Base-by-base conservation (phyloP, 306 rosid genomes). In the Castanea sativa region DNA sequence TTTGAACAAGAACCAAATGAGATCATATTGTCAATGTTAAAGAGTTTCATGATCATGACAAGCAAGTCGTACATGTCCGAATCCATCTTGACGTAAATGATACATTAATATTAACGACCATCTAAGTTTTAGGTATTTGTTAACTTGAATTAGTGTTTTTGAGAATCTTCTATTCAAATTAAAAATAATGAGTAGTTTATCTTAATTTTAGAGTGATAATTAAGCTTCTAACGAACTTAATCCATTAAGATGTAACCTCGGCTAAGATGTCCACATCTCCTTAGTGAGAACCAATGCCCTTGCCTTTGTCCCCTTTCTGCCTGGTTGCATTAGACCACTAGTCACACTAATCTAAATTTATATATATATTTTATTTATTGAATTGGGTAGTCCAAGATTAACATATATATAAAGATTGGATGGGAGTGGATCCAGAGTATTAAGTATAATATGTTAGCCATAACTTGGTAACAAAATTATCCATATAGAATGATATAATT, bases 401-500 rank as follows among this genome's bases (percentile, higher is more conserved):
- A 68, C 20, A n/a, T 68, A 19, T 68, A n/a, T 68, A 9, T 68
- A 68, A 33, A 33, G 23, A 35, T 7, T 33, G 35, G 11, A 25
- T 6, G 38, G 68, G 68, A 63, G 72, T 1, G 41, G 69, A 29
- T 0, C 41, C 41, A 29, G 20, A 10, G 67, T 60, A 45, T 49
- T 7, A 38, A 12, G 53, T 49, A 38, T 7, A 49, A 13, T 49
- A 49, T 49, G 12, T 49, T 49, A 20, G 63, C 4, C 12, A 59
- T 33, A 33, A 76, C 49, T 67, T 52, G 19, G 5, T 3, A 65
- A 68, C 60, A 69, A 78, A 33, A 60, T 43, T 65, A 41, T 77
- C 76, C 82, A 6, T 14, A 53, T 13, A 12, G 11, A 68, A n/a
- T 76, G 73, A 51, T 76, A 53, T 52, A 55, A 55, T 53, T 60